A percentile compares a stretch with the other conserved stretches of the same genome.
Evolutionary conservation across 768 basidiomycete genomes (phyloP).

Genomic region (Chalciporus chontae): DNA sequence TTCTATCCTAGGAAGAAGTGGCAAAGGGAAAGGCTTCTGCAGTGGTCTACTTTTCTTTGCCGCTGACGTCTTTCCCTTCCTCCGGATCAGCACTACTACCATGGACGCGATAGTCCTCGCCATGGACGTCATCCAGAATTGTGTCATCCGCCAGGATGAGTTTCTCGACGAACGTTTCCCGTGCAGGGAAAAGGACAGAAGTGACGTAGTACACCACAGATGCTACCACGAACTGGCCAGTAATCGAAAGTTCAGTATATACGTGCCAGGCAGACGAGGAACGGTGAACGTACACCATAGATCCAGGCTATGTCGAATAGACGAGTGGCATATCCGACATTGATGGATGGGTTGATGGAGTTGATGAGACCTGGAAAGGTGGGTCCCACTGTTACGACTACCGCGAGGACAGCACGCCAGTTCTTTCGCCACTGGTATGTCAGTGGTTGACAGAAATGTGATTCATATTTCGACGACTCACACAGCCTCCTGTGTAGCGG

Average conservation of each 20-base stretch:
- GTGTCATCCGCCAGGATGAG: slow-evolving; percentile 23
- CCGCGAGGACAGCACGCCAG: slow-evolving; percentile 73
- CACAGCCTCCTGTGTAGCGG: slow-evolving; percentile 70
- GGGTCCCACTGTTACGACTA: slow-evolving; percentile 66
- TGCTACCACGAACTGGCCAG: slow-evolving; percentile 21
- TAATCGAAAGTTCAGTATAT: not conserved
- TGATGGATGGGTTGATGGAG: slow-evolving; percentile 63
- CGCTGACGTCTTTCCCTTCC: slow-evolving; percentile 1
- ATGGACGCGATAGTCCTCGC: not conserved
- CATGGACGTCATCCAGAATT: not conserved
- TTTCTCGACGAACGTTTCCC: slow-evolving; percentile 24
- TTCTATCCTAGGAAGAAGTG: not conserved
- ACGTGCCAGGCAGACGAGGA: not conserved
- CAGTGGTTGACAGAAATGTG: slow-evolving; percentile 54
- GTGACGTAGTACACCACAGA: slow-evolving; percentile 25
- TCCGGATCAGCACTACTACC: not conserved
- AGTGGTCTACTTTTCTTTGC: slow-evolving; percentile 1
- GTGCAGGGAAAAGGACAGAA: slow-evolving; percentile 25
- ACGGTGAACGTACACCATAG: slow-evolving; percentile 53
- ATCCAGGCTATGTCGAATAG: slow-evolving; percentile 76
- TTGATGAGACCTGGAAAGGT: slow-evolving; percentile 75
- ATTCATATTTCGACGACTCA: slow-evolving; percentile 34
- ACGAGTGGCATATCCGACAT: slow-evolving; percentile 52
- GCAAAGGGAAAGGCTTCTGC: not conserved
- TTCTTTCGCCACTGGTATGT: slow-evolving; percentile 45